Conservation (phyloP, 1,284 basidiomycete species). For the Malassezia vespertilionis region DNA sequence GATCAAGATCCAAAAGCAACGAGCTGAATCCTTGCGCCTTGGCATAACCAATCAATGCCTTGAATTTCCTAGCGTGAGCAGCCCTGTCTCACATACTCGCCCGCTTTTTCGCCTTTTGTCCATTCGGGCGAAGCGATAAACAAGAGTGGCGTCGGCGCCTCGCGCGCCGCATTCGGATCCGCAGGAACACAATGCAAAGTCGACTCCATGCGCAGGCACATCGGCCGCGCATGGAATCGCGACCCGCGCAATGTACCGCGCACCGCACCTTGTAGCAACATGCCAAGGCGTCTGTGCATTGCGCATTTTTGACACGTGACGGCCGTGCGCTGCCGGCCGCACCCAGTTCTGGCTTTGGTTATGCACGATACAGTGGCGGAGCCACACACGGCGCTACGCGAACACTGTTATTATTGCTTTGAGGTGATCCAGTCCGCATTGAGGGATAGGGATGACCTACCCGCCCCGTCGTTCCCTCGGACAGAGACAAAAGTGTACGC, state of each 20-base stretch:
- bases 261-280: background rate
- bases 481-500: slow-evolving; percentile 12
- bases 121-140: slow-evolving; percentile 33
- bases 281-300: background rate
- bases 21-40: slow-evolving; percentile 22
- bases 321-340: too few relatives aligned
- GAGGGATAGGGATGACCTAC: slow-evolving; percentile 1
- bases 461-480: slow-evolving; percentile 14
- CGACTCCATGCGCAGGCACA: slow-evolving; percentile 6
- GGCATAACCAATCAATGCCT: slow-evolving; percentile 18
- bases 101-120: slow-evolving; percentile 19
- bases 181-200: slow-evolving; percentile 11
- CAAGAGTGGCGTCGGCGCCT: slow-evolving; percentile 39
- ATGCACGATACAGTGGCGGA: too few relatives aligned
- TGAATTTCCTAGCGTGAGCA: slow-evolving; percentile 10
- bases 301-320: too few relatives aligned
- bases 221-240: background rate
- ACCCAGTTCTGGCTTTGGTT: too few relatives aligned
- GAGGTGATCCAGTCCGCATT: slow-evolving; percentile 50
- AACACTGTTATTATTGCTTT: slow-evolving; percentile 52
- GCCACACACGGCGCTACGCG: slow-evolving; percentile 19
- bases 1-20: slow-evolving; percentile 32
- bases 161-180: slow-evolving; percentile 12
- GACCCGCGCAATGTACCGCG: background rate
- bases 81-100: slow-evolving; percentile 15